phyloP scores from a whole-genome alignment of 768 basidiomycete genomes.

The Psilocybe sp. region DNA sequence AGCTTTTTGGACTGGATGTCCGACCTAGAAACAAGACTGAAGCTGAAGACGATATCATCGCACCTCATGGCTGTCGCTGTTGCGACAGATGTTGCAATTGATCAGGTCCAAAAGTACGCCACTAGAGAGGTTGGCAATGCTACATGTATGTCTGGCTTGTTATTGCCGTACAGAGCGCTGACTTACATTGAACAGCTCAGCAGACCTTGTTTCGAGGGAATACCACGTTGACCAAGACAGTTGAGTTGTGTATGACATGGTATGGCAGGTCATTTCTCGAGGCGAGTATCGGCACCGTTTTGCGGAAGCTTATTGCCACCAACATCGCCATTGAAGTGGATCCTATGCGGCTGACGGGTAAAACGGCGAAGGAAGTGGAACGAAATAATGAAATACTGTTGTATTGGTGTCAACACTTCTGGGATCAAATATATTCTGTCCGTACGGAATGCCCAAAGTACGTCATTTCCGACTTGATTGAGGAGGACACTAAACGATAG shows the following conservation, averaged over 20 bases:
- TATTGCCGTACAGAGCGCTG: not conserved
- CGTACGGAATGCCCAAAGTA: slow-evolving; percentile 74
- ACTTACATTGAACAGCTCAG: slow-evolving; percentile 48
- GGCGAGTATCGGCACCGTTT: slow-evolving; percentile 67
- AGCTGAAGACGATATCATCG: slow-evolving; percentile 58
- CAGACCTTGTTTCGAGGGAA: slow-evolving; percentile 74
- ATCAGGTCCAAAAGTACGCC: slow-evolving; percentile 69
- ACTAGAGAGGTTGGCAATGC: slow-evolving; percentile 67
- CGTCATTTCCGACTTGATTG: slow-evolving; percentile 23
- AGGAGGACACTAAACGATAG: slow-evolving; percentile 5
- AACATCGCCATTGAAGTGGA: slow-evolving; percentile 82
- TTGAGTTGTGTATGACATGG: slow-evolving; percentile 79
- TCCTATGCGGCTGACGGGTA: slow-evolving; percentile 58
- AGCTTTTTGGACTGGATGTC: slow-evolving; percentile 75
- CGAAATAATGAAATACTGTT: slow-evolving; percentile 67
- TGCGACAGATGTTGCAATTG: slow-evolving; percentile 60
- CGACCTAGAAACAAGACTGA: slow-evolving; percentile 65
- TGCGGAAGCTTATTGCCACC: slow-evolving; percentile 70
- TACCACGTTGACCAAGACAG: slow-evolving; percentile 65
- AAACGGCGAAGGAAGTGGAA: slow-evolving; percentile 58
- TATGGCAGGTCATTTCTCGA: slow-evolving; percentile 82
- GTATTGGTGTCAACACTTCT: slow-evolving; percentile 77
- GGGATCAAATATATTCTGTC: slow-evolving; percentile 77
- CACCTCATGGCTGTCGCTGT: slow-evolving; percentile 70
- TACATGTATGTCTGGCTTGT: slow-evolving; percentile 44